A percentile compares a stretch with the other conserved stretches of the same genome.
phyloP scores from a whole-genome alignment of 2,329 filamentous ascomycete genomes.

The Trichoderma atroviride region DNA sequence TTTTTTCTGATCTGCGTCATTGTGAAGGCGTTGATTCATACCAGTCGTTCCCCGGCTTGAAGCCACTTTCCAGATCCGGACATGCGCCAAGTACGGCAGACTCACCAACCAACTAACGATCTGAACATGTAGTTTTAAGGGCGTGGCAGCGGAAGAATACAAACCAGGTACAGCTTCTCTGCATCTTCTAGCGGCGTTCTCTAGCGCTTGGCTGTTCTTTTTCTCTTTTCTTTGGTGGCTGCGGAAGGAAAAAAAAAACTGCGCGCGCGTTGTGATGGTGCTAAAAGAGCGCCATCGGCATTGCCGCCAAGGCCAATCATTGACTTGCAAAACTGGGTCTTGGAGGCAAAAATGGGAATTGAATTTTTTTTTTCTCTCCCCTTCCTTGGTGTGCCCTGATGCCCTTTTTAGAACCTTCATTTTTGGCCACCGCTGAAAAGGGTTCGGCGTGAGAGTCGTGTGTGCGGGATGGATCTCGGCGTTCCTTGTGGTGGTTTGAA shows the following conservation, averaged over 20 bases:
- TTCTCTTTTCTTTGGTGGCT: slow-evolving; percentile 14
- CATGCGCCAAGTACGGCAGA: not conserved
- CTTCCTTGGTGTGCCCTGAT: not conserved
- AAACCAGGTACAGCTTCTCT: slow-evolving; percentile 1
- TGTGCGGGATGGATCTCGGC: slow-evolving; percentile 12
- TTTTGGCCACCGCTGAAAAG: slow-evolving; percentile 1
- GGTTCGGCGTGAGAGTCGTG: not conserved
- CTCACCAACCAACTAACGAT: not conserved
- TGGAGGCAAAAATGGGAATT: slow-evolving; percentile 21
- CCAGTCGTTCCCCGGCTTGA: not conserved
- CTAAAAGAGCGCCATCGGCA: slow-evolving; percentile 3
- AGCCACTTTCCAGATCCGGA: not conserved
- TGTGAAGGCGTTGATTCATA: not conserved
- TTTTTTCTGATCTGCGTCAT: not conserved
- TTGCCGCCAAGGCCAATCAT: slow-evolving; percentile 20
- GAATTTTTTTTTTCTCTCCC: not conserved
- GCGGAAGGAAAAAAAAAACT: not conserved
- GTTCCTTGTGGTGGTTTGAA: not conserved
- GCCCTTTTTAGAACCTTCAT: not conserved
- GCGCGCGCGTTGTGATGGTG: not conserved
- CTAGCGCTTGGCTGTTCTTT: slow-evolving; percentile 16
- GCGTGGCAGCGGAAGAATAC: not conserved
- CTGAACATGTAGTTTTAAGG: slow-evolving; percentile 5
- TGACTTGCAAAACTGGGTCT: slow-evolving; percentile 13
- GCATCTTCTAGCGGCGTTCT: slow-evolving; percentile 25